Percentiles rank a stretch among this genome's conserved stretches.
Evolutionary conservation across 2,329 filamentous ascomycete species (phyloP).

Genomic region (Aureobasidium sp.): DNA sequence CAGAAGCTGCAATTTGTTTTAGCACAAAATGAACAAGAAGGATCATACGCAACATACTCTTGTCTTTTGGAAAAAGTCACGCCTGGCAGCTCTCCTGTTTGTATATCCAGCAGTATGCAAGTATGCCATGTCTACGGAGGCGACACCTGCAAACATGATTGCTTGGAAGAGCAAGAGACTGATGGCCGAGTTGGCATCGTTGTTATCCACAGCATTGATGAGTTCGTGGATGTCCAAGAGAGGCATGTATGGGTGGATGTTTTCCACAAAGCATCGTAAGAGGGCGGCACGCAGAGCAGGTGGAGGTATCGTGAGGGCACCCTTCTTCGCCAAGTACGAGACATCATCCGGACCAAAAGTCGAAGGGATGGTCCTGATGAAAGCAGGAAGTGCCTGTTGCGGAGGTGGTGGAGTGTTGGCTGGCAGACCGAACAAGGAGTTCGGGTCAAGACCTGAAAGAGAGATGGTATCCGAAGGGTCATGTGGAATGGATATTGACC

Average conservation of each 20-base stretch:
- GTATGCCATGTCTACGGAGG: constrained; percentile 75
- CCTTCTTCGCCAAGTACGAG: constrained; percentile 74
- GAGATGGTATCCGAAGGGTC: constrained; percentile 4
- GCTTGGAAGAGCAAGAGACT: constrained; percentile 88
- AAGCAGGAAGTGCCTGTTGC: constrained; percentile 50
- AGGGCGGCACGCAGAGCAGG: constrained; percentile 68
- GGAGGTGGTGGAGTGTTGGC: constrained; percentile 20
- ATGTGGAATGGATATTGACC: constrained; percentile 13
- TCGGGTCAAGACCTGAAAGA: not conserved
- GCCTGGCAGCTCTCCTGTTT: constrained; percentile 72
- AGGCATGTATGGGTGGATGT: constrained; percentile 91
- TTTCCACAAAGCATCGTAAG: constrained; percentile 76
- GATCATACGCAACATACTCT: constrained; percentile 52
- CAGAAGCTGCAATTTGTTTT: constrained; percentile 52
- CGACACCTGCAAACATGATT: constrained; percentile 87
- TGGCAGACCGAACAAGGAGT: constrained; percentile 4
- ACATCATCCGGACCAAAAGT: constrained; percentile 77
- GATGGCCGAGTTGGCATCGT: constrained; percentile 63
- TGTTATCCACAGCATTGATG: constrained; percentile 52
- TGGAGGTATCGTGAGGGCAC: constrained; percentile 70
- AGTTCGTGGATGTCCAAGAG: constrained; percentile 63
- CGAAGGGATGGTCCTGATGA: constrained; percentile 70
- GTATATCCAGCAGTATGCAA: constrained; percentile 71
- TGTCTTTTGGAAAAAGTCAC: constrained; percentile 81
- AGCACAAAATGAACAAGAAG: not conserved